Evolutionary conservation across 106 monocot species (phyloP).

Genomic region (Platanthera guangdongensis): DNA sequence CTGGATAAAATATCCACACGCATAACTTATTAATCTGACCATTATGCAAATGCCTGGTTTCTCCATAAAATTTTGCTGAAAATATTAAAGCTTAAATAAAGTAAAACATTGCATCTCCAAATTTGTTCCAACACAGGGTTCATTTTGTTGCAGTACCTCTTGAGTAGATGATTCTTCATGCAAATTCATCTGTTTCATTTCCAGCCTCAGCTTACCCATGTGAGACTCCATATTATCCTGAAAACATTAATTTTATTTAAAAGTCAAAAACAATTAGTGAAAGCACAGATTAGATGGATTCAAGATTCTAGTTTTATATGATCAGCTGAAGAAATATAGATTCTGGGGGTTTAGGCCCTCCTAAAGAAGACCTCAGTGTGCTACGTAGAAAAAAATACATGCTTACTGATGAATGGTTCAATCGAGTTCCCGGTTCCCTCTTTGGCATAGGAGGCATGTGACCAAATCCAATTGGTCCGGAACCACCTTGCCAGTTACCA

Average conservation of each 20-base stretch:
- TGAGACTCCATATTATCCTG: conserved; percentile 31
- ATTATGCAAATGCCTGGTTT: too few species aligned
- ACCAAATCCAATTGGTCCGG: conserved; percentile 8
- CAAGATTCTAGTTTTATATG: background rate
- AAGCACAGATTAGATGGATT: background rate
- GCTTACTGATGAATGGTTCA: conserved; percentile 16
- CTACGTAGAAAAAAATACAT: background rate
- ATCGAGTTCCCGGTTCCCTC: conserved; percentile 10
- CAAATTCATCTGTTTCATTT: conserved; percentile 20
- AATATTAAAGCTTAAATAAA: too few species aligned
- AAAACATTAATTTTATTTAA: background rate
- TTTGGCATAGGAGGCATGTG: background rate
- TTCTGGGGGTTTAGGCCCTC: background rate
- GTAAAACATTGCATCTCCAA: background rate
- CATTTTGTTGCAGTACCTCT: conserved; percentile 1
- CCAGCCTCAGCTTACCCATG: conserved; percentile 24
- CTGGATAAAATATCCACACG: too few species aligned
- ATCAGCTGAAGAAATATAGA: background rate
- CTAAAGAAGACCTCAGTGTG: background rate
- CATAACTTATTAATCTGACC: too few species aligned
- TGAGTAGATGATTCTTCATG: conserved; percentile 14
- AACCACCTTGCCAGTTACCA: background rate
- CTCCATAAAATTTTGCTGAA: too few species aligned
- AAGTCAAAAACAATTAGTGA: background rate
- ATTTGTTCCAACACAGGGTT: background rate